These are phyloP conservation scores for Phialophora tarda DNA, from an alignment of 2,329 filamentous ascomycete species.

Conservation along the genomic window DNA sequence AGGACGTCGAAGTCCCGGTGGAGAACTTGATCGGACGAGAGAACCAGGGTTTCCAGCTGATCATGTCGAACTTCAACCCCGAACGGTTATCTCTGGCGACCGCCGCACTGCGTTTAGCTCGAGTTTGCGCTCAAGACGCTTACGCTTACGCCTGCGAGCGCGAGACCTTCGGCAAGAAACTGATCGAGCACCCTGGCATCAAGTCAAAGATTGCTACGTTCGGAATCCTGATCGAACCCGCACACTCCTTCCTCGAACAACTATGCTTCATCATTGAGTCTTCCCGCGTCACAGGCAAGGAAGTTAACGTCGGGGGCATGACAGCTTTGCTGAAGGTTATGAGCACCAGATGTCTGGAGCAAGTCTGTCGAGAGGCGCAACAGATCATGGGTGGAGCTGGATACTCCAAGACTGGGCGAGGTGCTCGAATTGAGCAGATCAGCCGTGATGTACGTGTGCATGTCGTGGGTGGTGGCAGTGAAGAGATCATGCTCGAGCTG, in stretches of 20 bases:
- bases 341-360: constrained; percentile 59
- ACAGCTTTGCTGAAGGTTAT: constrained; percentile 74
- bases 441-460: constrained; percentile 67
- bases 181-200: constrained; percentile 77
- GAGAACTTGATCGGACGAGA: constrained; percentile 73
- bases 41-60: constrained; percentile 73
- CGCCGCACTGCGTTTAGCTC: constrained; percentile 65
- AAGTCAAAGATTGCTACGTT: constrained; percentile 72
- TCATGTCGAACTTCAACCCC: constrained; percentile 83
- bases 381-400: constrained; percentile 72
- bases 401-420: constrained; percentile 71
- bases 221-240: constrained; percentile 70
- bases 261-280: constrained; percentile 57
- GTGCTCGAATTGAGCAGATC: constrained; percentile 72
- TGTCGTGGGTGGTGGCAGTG: constrained; percentile 70
- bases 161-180: constrained; percentile 71
- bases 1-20: constrained; percentile 74
- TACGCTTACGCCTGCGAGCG: constrained; percentile 69
- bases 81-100: constrained; percentile 73
- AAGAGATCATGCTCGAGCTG: constrained; percentile 75
- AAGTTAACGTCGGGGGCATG: constrained; percentile 68
- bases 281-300: constrained; percentile 52
- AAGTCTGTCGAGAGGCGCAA: constrained; percentile 61
- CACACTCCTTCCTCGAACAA: constrained; percentile 68
- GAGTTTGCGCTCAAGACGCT: constrained; percentile 65